Conservation (phyloP, 257 asterid genomes). For the Solanum arcanum region DNA sequence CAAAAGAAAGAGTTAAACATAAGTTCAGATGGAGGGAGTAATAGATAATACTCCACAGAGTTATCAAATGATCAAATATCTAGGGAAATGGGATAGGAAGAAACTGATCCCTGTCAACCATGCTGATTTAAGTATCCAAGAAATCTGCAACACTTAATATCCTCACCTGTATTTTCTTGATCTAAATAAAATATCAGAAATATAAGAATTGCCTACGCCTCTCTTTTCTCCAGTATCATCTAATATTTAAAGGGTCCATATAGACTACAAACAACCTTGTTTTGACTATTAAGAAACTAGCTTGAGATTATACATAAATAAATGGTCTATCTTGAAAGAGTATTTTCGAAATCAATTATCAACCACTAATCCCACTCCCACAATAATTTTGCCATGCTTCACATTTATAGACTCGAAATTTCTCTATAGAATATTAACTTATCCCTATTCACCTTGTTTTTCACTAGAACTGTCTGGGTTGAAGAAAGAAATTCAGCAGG, state of each 20-base stretch:
- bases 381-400: not conserved
- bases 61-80: not conserved
- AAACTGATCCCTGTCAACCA: not conserved
- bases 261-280: not conserved
- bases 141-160: not conserved
- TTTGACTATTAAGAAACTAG: not conserved
- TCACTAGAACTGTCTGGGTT: slow-evolving; percentile 55
- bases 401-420: not conserved
- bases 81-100: not conserved
- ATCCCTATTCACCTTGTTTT: slow-evolving; percentile 44
- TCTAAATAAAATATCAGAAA: not conserved
- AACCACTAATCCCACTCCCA: not conserved
- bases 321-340: not conserved
- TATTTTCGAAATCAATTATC: not conserved
- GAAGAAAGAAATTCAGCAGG: slow-evolving; percentile 95
- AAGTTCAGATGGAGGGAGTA: not conserved
- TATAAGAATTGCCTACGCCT: not conserved
- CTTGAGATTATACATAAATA: not conserved
- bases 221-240: not conserved
- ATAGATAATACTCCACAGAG: not conserved
- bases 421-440: not conserved
- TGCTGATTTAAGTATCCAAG: not conserved
- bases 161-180: not conserved
- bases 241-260: not conserved
- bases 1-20: not conserved